Percentiles rank a stretch among this genome's conserved stretches.
Conservation (phyloP, 2,329 filamentous ascomycete genomes). For the Penicillium sp. region DNA sequence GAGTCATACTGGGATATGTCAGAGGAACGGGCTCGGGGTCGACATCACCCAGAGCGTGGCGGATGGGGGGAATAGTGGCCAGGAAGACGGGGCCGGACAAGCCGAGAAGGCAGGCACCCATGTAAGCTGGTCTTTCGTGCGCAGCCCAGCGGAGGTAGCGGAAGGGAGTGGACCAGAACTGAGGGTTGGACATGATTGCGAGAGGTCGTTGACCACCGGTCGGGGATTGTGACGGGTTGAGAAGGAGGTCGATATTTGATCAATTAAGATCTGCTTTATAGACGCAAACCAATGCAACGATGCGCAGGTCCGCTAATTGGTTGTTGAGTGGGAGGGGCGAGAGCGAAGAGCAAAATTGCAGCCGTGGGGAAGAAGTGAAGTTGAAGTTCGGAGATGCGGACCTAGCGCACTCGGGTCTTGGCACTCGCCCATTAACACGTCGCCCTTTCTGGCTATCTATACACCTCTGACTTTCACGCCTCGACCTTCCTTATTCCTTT, state of each 20-base stretch:
- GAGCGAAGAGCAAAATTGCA: slow-evolving; percentile 26
- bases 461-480: slow-evolving; percentile 19
- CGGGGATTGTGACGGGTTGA: slow-evolving; percentile 23
- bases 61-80: slow-evolving; percentile 71
- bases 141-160: slow-evolving; percentile 86
- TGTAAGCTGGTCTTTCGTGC: slow-evolving; percentile 85
- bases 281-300: slow-evolving; percentile 3
- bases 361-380: slow-evolving; percentile 33
- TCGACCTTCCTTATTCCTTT: slow-evolving; percentile 17
- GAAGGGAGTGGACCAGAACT: slow-evolving; percentile 82
- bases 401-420: slow-evolving; percentile 36
- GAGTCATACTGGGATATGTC: slow-evolving; percentile 84
- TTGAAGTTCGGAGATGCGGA: slow-evolving; percentile 32
- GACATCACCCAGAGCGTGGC: slow-evolving; percentile 72
- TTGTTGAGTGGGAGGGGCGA: slow-evolving; percentile 7
- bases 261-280: slow-evolving; percentile 1
- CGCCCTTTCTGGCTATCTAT: slow-evolving; percentile 38
- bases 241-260: slow-evolving; percentile 3
- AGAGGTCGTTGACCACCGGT: slow-evolving; percentile 18
- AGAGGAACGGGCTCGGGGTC: slow-evolving; percentile 73
- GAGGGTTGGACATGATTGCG: slow-evolving; percentile 58
- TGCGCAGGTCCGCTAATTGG: slow-evolving; percentile 7
- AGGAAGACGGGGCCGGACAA: slow-evolving; percentile 70
- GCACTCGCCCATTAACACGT: slow-evolving; percentile 46
- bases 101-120: slow-evolving; percentile 81